Evolutionary conservation across 2,329 filamentous ascomycete species (phyloP), one percentile per base, ranked within the genome.

Genomic region (Cytospora mali): DNA sequence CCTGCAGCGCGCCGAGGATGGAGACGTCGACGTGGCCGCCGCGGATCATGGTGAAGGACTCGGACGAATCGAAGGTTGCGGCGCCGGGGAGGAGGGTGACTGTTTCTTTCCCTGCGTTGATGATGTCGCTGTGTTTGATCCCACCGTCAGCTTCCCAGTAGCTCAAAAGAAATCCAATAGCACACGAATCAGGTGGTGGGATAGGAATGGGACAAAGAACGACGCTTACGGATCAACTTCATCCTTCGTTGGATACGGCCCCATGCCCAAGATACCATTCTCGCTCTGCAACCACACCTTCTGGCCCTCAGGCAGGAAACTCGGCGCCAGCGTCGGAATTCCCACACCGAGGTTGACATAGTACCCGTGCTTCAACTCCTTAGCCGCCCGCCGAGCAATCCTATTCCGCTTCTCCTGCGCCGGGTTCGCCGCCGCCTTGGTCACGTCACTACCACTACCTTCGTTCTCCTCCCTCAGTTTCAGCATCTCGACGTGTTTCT

Each of bases 41-140:
- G 13, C 92, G 86, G 69, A 96, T 96, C 92, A 95, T 95, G 68
- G 85, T 87, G 71, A 96, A 96, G 1, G 89, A 93, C 75, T 95
- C 92, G 66, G 89, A 84, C 51, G 86, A 90, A 73, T 92, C 91
- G 69, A 95, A 96, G 11, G 87, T 89, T 0, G 88, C 84, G 0
- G 90, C 91, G 1, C 92, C 92, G 0, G 89, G 88, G 0, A 92
- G 78, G 0, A 95, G 81, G 0, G 92, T 95, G 0, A 93, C 90
- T 0, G 91, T 96, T 74, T 96, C 91, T 73, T 96, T 96, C 62
- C 92, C 91, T 0, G 92, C 92, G 69, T 95, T 96, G 77, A 95
- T 89, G 66, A 93, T 86, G 69, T 94, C 91, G 13, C 79, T 81
- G 39, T 6, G 10, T 27, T 13, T 16, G n/a, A 14, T 13, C 5